Evolutionary conservation across 1,284 basidiomycete species (phyloP).

Genomic region (Neonothopanus nambi): DNA sequence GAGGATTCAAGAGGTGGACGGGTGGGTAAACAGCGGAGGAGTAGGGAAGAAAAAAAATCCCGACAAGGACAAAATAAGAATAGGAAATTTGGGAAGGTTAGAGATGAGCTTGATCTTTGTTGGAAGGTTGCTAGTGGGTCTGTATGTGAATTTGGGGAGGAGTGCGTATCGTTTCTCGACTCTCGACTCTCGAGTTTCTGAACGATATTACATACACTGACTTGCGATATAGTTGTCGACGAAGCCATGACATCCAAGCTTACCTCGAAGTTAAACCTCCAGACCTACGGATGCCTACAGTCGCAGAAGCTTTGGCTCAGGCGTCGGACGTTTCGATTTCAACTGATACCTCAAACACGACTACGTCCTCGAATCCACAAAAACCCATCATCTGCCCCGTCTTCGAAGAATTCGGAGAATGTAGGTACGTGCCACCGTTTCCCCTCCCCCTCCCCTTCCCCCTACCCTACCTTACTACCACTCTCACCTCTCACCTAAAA

Average conservation of each 20-base stretch:
- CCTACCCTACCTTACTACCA: no score
- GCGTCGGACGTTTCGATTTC: no score
- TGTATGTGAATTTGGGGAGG: conserved; percentile 62
- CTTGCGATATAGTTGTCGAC: conserved; percentile 70
- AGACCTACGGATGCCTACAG: conserved; percentile 67
- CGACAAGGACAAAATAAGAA: conserved; percentile 78
- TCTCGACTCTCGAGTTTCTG: background rate
- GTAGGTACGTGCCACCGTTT: conserved; percentile 54
- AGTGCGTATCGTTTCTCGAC: no score
- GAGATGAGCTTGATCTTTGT: conserved; percentile 77
- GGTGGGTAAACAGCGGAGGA: conserved; percentile 29
- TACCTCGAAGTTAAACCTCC: conserved; percentile 79
- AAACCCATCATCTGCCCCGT: conserved; percentile 67
- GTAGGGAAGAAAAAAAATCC: conserved; percentile 49
- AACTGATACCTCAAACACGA: no score
- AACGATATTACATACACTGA: background rate
- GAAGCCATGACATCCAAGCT: conserved; percentile 74
- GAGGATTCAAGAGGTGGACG: conserved; percentile 28
- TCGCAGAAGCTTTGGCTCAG: conserved; percentile 35
- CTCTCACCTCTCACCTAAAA: no score
- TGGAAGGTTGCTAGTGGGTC: conserved; percentile 68
- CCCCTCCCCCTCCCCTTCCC: no score
- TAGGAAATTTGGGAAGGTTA: conserved; percentile 67
- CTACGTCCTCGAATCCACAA: no score
- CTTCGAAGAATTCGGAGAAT: conserved; percentile 76